These are phyloP conservation scores for Fonsecaea erecta DNA, from an alignment of 2,329 filamentous ascomycete genomes.

Conservation along the genomic window DNA sequence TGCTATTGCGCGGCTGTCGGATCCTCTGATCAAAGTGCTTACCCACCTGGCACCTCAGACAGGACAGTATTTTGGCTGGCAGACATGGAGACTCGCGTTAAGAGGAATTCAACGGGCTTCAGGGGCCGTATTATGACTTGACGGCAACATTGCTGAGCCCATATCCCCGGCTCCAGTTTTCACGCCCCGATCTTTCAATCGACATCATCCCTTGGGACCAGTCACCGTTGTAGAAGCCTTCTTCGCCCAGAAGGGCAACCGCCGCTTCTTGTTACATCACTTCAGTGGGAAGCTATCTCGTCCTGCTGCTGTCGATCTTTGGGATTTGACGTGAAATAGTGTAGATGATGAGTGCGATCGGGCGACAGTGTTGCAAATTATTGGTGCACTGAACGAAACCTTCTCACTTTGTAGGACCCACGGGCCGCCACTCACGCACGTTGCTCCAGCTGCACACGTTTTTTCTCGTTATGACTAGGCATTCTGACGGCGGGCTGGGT, in stretches of 20 bases:
- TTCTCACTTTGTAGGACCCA: not conserved
- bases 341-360: not conserved
- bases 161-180: not conserved
- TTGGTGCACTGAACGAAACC: not conserved
- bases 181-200: not conserved
- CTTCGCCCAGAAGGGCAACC: not conserved
- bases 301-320: constrained; percentile 12
- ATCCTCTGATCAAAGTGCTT: not conserved
- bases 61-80: not conserved
- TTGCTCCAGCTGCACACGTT: not conserved
- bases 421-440: not conserved
- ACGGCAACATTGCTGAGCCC: not conserved
- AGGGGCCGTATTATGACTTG: not conserved
- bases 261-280: constrained; percentile 4
- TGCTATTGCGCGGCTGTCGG: not conserved
- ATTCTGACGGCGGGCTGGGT: not conserved
- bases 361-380: not conserved
- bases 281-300: constrained; percentile 5
- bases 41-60: not conserved
- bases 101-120: not conserved
- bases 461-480: not conserved
- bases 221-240: not conserved
- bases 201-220: not conserved
- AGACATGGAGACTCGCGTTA: not conserved
- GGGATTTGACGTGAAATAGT: constrained; percentile 14